phyloP scores from a whole-genome alignment of 208 protist genomes.

The Crithidia fasciculata region DNA sequence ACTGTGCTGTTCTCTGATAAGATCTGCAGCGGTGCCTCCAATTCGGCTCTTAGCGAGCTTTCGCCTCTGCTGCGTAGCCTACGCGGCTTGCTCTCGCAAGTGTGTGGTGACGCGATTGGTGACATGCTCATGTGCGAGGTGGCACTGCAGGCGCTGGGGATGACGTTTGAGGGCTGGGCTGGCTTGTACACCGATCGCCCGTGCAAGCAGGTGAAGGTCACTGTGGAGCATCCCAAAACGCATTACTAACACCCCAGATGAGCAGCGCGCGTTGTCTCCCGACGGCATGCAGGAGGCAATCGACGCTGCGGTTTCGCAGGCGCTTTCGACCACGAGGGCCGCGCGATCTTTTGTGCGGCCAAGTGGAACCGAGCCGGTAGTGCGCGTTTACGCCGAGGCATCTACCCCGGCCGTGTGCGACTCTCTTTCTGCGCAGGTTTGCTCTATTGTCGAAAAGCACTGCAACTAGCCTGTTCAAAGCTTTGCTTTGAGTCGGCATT shows the following conservation, averaged over 20 bases:
- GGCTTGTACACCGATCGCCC: constrained; percentile 69
- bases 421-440: constrained; percentile 37
- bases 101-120: constrained; percentile 88
- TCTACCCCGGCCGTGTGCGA: constrained; percentile 36
- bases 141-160: constrained; percentile 41
- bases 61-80: constrained; percentile 6
- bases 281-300: constrained; percentile 84
- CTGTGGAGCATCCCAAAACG: constrained; percentile 49
- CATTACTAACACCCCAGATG: constrained; percentile 79
- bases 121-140: constrained; percentile 83
- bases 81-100: constrained; percentile 66
- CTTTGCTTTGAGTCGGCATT: neutral
- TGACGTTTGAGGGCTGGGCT: constrained; percentile 57
- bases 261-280: constrained; percentile 64
- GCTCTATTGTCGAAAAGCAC: constrained; percentile 43
- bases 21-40: neutral
- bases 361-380: constrained; percentile 95
- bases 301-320: constrained; percentile 58
- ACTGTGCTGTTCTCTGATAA: constrained; percentile 85
- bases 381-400: constrained; percentile 91
- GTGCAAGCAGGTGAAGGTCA: constrained; percentile 61
- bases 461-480: constrained; percentile 22
- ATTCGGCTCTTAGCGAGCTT: too few species aligned
- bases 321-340: neutral
- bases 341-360: constrained; percentile 92